Percentiles rank a stretch among this genome's conserved stretches.
phyloP scores from a whole-genome alignment of 73 alveolate genomes.

The Paramecium sonneborni region DNA sequence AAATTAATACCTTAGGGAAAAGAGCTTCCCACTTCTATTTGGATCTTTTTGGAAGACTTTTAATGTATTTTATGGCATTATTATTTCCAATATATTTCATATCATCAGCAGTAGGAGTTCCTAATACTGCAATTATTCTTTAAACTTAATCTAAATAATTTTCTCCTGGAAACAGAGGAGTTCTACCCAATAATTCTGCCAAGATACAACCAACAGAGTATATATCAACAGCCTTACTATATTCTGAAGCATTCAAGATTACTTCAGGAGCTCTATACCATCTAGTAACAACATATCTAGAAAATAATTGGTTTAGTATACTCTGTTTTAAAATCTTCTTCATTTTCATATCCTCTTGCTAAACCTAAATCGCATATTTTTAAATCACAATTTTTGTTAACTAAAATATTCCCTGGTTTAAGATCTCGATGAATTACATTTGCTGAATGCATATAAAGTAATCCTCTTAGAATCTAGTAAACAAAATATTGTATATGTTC shows the following conservation, averaged over 20 bases:
- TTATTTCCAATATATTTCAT: conserved; percentile 89
- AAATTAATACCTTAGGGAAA: conserved; percentile 75
- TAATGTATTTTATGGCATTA: conserved; percentile 85
- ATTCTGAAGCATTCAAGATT: conserved; percentile 83
- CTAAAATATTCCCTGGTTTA: conserved; percentile 86
- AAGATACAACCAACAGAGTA: conserved; percentile 91
- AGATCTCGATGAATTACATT: conserved; percentile 87
- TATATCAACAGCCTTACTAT: conserved; percentile 81
- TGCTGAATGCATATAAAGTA: conserved; percentile 86
- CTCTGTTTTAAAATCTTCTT: conserved; percentile 79
- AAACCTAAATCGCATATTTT: conserved; percentile 85
- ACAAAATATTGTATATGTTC: conserved; percentile 91
- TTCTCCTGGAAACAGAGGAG: conserved; percentile 92
- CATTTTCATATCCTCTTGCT: conserved; percentile 83
- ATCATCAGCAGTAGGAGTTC: conserved; percentile 91
- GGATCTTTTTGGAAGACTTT: conserved; percentile 83
- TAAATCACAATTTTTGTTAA: conserved; percentile 88
- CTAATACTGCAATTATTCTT: conserved; percentile 87
- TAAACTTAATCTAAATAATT: conserved; percentile 88
- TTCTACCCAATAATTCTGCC: conserved; percentile 90
- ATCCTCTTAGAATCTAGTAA: conserved; percentile 84
- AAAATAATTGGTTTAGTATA: conserved; percentile 58
- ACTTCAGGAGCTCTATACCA: conserved; percentile 80
- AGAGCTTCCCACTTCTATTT: conserved; percentile 87
- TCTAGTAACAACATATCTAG: conserved; percentile 82